phyloP scores from a whole-genome alignment of 2,329 filamentous ascomycete genomes.

The Epichloe gansuensis region DNA sequence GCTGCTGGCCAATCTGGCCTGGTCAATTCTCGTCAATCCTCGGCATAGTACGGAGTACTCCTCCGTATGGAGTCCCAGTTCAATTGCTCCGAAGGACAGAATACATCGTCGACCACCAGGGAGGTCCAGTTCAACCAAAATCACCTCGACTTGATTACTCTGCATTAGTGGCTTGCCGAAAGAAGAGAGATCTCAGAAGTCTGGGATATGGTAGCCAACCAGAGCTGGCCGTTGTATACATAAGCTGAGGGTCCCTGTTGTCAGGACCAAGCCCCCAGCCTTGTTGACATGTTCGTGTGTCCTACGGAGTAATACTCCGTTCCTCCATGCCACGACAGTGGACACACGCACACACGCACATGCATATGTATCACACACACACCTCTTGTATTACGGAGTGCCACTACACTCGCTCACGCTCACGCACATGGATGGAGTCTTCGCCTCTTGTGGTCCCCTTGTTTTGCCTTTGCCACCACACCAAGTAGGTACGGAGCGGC shows the following conservation, averaged over 20 bases:
- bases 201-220: slow-evolving; percentile 16
- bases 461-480: slow-evolving; percentile 8
- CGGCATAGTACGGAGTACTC: too few species aligned
- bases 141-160: slow-evolving; percentile 5
- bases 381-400: too few species aligned
- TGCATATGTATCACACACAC: not conserved
- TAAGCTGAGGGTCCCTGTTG: not conserved
- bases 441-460: not conserved
- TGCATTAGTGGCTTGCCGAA: slow-evolving; percentile 23
- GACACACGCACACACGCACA: not conserved
- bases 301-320: not conserved
- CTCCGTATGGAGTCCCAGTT: too few species aligned
- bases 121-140: not conserved
- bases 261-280: not conserved
- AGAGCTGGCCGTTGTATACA: slow-evolving; percentile 8
- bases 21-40: too few species aligned
- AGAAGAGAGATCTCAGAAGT: slow-evolving; percentile 21
- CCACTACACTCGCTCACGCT: not conserved
- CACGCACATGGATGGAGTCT: not conserved
- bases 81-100: too few species aligned
- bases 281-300: not conserved
- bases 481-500: not conserved
- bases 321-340: not conserved
- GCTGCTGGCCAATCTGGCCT: too few species aligned
- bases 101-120: not conserved